Percentiles rank a stretch among this genome's conserved stretches.
These are phyloP conservation scores for Calonectria hongkongensis DNA, from an alignment of 2,329 filamentous ascomycete genomes.

Conservation along the genomic window DNA sequence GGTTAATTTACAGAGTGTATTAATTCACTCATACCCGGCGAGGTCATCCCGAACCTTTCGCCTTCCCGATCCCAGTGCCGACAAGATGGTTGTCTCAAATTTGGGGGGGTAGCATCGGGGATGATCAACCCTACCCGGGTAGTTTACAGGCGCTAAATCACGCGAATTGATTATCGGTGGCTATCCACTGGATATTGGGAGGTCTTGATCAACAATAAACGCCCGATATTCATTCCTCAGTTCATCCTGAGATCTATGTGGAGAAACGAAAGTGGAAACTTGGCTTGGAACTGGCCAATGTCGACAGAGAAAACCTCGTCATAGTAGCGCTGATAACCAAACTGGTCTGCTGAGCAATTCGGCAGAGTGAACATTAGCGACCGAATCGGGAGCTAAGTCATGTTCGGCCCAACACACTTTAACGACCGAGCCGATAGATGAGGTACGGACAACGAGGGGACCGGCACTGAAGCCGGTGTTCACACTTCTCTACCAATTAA, in stretches of 20 bases:
- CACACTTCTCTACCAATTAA: background rate
- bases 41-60: background rate
- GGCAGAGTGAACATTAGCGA: constrained; percentile 1
- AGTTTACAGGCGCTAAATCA: background rate
- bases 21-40: background rate
- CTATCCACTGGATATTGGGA: background rate
- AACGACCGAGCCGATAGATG: background rate
- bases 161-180: background rate
- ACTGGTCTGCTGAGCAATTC: background rate
- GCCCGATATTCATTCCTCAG: background rate
- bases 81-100: background rate
- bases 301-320: background rate
- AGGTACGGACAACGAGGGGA: too few species aligned
- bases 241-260: too few species aligned
- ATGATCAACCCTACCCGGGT: background rate
- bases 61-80: background rate
- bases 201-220: background rate
- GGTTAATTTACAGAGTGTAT: too few species aligned
- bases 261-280: background rate
- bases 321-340: background rate
- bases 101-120: background rate
- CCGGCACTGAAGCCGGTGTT: background rate
- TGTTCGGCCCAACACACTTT: background rate
- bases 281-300: background rate
- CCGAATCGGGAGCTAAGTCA: constrained; percentile 4